Evolutionary conservation across 169 alveolate genomes (phyloP), one percentile per base, ranked within the genome.

Genomic region (Plasmodium yoelii): DNA sequence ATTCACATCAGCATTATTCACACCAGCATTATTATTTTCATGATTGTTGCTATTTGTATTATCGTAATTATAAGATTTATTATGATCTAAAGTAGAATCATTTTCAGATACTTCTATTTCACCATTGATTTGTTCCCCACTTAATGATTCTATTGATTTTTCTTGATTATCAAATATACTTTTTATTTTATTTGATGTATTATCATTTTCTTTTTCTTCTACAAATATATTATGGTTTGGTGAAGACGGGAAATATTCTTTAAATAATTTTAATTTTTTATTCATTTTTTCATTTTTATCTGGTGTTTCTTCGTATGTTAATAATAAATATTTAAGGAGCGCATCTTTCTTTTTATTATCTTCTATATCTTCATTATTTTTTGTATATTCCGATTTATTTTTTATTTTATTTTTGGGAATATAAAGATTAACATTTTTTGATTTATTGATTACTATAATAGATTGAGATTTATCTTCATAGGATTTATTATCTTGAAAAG

Each of bases 351-450:
- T 34, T 34, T 34, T 34, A 4, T 34, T 34, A 34, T 34, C 42
- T 34, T 34, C 42, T 19, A 71, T n/a, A 10, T 71, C 84, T 18
- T 42, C 69, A 24, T 19, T 18, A 44, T 46, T 3, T 4, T 18
- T 47, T 34, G 5, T 34, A 34, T 34, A 3, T 34, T 34, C 4
- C 7, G 42, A 34, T 2, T 34, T 28, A 6, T 46, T 15, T 39
- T 64, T 53, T 18, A 24, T n/a, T 8, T 51, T 34, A 4, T 26
- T 3, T 42, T 77, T 26, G 24, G 88, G 88, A 6, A 77, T 42
- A 19, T 63, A 9, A n/a, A 77, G 24, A 19, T 63, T 77, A 49
- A 77, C 88, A 64, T 77, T 64, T 63, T 77, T 77, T 1, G 88
- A 77, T 44, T 47, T 77, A 69, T 77, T 77, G 51, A 77, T 63